Evolutionary conservation across 768 basidiomycete genomes (phyloP).

Genomic region (Chlorophyllum brunneum): DNA sequence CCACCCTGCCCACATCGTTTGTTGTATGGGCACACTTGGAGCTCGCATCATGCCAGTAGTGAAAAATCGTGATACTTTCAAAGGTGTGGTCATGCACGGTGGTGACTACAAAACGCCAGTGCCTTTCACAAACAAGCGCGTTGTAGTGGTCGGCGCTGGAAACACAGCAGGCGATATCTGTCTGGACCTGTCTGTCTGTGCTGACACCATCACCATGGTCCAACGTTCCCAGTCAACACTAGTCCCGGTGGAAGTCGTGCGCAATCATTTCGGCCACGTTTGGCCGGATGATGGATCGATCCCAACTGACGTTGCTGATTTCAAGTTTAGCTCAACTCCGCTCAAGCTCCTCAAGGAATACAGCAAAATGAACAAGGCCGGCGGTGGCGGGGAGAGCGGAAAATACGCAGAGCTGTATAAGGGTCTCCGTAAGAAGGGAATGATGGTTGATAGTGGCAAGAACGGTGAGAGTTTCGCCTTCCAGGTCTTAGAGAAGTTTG

Average conservation of each 20-base stretch:
- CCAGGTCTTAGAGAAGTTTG: slow-evolving; percentile 4
- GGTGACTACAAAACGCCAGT: background rate
- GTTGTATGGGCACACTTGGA: slow-evolving; percentile 3
- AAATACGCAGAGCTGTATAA: slow-evolving; percentile 3
- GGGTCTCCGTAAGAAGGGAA: slow-evolving; percentile 6
- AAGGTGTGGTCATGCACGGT: slow-evolving; percentile 9
- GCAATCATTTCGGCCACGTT: background rate
- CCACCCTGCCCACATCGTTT: slow-evolving; percentile 7
- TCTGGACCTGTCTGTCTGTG: background rate
- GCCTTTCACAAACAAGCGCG: background rate
- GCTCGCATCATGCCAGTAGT: background rate
- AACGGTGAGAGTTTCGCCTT: slow-evolving; percentile 2
- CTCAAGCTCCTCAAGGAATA: background rate
- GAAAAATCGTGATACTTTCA: background rate
- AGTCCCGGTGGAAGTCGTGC: background rate
- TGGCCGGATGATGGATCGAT: slow-evolving; percentile 11
- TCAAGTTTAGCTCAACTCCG: background rate
- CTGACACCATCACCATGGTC: slow-evolving; percentile 1
- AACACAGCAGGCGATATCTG: slow-evolving; percentile 8
- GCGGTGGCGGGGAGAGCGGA: slow-evolving; percentile 3
- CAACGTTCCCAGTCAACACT: slow-evolving; percentile 1
- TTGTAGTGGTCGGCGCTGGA: slow-evolving; percentile 7
- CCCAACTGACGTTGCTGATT: slow-evolving; percentile 1
- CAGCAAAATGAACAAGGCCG: background rate
- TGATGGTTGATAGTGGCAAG: slow-evolving; percentile 5